These are phyloP conservation scores for Ophiostoma sp. DNA, from an alignment of 2,329 filamentous ascomycete genomes.

Conservation along the genomic window DNA sequence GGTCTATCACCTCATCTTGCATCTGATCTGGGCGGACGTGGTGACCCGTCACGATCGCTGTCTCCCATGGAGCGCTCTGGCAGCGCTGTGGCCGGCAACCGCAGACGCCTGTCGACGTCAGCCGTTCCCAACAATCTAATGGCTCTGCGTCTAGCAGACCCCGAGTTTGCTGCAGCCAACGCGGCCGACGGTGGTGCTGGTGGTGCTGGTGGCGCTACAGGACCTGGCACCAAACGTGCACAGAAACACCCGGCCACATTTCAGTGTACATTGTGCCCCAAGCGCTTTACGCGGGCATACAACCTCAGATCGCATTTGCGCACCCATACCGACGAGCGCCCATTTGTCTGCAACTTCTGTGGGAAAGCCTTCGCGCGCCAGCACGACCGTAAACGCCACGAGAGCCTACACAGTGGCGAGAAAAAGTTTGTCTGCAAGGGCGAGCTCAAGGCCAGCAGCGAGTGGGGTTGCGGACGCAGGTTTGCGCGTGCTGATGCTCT, in stretches of 20 bases:
- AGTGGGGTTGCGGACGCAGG: slow-evolving; percentile 88
- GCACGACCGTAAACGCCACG: slow-evolving; percentile 94
- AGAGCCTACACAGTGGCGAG: slow-evolving; percentile 91
- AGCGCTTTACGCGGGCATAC: slow-evolving; percentile 93
- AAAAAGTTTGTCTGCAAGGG: slow-evolving; percentile 98
- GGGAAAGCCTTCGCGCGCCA: slow-evolving; percentile 96
- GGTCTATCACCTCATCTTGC: slow-evolving; percentile 48
- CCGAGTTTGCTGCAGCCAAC: slow-evolving; percentile 71
- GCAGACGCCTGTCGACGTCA: slow-evolving; percentile 59
- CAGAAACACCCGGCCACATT: slow-evolving; percentile 98
- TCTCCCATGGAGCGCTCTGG: slow-evolving; percentile 55
- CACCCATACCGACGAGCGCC: slow-evolving; percentile 94
- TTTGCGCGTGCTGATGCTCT: slow-evolving; percentile 95
- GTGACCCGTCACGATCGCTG: slow-evolving; percentile 50
- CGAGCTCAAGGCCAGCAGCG: slow-evolving; percentile 71
- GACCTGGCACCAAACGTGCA: slow-evolving; percentile 66
- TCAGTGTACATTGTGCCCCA: slow-evolving; percentile 88
- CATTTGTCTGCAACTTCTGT: slow-evolving; percentile 95
- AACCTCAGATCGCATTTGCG: slow-evolving; percentile 92
- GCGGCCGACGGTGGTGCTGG: slow-evolving; percentile 43
- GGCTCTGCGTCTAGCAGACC: slow-evolving; percentile 86
- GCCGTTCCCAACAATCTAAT: slow-evolving; percentile 60
- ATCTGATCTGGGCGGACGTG: slow-evolving; percentile 34
- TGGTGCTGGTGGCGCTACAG: slow-evolving; percentile 50
- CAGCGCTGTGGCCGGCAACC: slow-evolving; percentile 43